Evolutionary conservation across 2,329 filamentous ascomycete species (phyloP), one percentile per base, ranked within the genome.

Genomic region (Didymosphaeria variabile): DNA sequence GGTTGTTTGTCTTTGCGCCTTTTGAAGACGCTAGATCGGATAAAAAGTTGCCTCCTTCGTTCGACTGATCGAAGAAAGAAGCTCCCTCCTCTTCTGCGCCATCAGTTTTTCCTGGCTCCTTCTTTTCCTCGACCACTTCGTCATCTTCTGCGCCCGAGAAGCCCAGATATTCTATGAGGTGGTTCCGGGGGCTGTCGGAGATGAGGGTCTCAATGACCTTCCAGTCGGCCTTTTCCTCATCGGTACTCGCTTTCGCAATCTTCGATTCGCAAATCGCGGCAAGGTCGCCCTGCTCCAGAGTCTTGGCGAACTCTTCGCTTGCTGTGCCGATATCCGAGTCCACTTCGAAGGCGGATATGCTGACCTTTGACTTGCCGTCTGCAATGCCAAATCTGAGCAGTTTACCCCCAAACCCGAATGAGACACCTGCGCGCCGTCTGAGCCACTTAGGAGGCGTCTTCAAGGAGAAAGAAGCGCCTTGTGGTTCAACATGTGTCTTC

Each of bases 161-260:
- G n/a, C 94, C 95, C 19, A 99, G 86, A 75, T 96, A 94, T 68
- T 96, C 91, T 23, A 95, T 87, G 59, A 99, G 90, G 75, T 92
- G 90, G 76, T 91, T 90, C 45, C 94, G 88, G n/a, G 93, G 91
- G 72, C 94, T 94, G 32, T 91, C 89, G 3, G 92, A 90, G 52
- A 94, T 90, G 62, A 99, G 80, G 1, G 93, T 95, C 78, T 95
- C 90, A 77, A 99, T 92, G 40, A 98, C 93, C 67, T 91, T 91
- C 95, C 95, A 99, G 78, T 98, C 94, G 4, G 92, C 91, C 83
- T 93, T 97, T 77, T 98, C 95, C 67, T 97, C 93, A 1, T 97
- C 94, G 0, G 88, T 92, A 72, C 88, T 89, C 19, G 94, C 90
- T 63, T 88, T 83, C 29, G 89, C 83, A 63, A 93, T 89, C 74